Percentiles rank a stretch among this genome's conserved stretches.
phyloP scores from a whole-genome alignment of 768 basidiomycete species.

The Sarcodon aspratus region DNA sequence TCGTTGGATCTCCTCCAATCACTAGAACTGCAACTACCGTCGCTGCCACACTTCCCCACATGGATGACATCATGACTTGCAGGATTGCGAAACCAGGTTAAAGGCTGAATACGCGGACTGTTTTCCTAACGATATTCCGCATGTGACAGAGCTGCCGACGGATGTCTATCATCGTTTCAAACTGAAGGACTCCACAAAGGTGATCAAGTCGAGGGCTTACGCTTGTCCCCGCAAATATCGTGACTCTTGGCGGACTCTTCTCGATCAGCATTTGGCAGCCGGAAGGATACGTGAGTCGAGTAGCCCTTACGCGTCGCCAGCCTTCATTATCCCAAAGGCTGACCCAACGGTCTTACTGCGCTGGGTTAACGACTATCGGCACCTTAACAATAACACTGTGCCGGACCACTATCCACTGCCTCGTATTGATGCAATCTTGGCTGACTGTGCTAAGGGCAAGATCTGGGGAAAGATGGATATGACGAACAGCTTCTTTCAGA shows the following conservation, averaged over 20 bases:
- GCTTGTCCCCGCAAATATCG: constrained; percentile 21
- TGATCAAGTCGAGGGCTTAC: constrained; percentile 15
- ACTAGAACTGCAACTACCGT: no score
- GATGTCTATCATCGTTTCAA: constrained; percentile 13
- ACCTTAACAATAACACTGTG: constrained; percentile 20
- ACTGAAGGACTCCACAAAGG: constrained; percentile 16
- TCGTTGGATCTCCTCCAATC: no score
- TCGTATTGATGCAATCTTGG: constrained; percentile 19
- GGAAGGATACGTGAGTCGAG: constrained; percentile 18
- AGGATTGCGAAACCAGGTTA: no score
- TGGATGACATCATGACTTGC: no score
- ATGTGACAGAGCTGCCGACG: constrained; percentile 11
- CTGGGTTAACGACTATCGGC: constrained; percentile 24
- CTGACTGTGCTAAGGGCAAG: constrained; percentile 23
- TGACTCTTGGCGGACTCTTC: constrained; percentile 19
- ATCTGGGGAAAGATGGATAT: constrained; percentile 27
- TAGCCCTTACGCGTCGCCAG: constrained; percentile 19
- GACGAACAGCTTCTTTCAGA: constrained; percentile 31
- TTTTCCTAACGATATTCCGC: constrained; percentile 16
- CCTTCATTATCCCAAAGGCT: constrained; percentile 26
- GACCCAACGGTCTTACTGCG: constrained; percentile 19
- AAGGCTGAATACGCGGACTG: constrained; percentile 9
- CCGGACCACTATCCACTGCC: constrained; percentile 20
- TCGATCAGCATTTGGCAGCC: constrained; percentile 21
- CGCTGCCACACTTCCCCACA: no score